phyloP scores from a whole-genome alignment of 345 rosid genomes.

The Linum lewisii region DNA sequence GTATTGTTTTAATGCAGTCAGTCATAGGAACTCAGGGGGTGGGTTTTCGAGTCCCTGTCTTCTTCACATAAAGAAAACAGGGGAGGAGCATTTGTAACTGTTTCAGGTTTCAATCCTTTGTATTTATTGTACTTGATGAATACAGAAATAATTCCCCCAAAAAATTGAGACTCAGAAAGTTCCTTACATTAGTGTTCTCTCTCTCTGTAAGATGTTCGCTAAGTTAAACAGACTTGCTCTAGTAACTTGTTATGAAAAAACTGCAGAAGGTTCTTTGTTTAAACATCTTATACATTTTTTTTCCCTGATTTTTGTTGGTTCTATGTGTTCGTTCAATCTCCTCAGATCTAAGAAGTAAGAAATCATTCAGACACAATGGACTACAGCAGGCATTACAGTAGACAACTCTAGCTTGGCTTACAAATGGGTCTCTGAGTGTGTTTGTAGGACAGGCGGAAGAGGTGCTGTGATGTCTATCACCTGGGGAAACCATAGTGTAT shows the following conservation, averaged over 20 bases:
- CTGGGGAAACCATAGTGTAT: slow-evolving; percentile 21
- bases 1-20: slow-evolving; percentile 28
- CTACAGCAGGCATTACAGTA: too few species aligned
- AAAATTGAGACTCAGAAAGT: neutral
- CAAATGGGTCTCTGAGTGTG: slow-evolving; percentile 23
- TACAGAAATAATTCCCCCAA: slow-evolving; percentile 17
- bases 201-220: too few species aligned
- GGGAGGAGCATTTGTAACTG: slow-evolving; percentile 18
- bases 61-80: neutral
- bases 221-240: too few species aligned
- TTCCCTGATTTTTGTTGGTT: too few species aligned
- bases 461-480: slow-evolving; percentile 45
- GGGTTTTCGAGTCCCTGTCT: slow-evolving; percentile 16
- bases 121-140: slow-evolving; percentile 45
- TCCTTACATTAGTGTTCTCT: too few species aligned
- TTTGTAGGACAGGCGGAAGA: slow-evolving; percentile 42
- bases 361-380: too few species aligned
- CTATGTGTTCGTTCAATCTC: too few species aligned
- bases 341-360: too few species aligned
- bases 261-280: neutral
- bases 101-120: slow-evolving; percentile 29
- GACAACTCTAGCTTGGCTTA: neutral
- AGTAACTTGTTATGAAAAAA: too few species aligned
- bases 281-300: too few species aligned
- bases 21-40: slow-evolving; percentile 27